Evolutionary conservation across 306 rosid species (phyloP), one percentile per base, ranked within the genome.

Genomic region (Corylus americana): DNA sequence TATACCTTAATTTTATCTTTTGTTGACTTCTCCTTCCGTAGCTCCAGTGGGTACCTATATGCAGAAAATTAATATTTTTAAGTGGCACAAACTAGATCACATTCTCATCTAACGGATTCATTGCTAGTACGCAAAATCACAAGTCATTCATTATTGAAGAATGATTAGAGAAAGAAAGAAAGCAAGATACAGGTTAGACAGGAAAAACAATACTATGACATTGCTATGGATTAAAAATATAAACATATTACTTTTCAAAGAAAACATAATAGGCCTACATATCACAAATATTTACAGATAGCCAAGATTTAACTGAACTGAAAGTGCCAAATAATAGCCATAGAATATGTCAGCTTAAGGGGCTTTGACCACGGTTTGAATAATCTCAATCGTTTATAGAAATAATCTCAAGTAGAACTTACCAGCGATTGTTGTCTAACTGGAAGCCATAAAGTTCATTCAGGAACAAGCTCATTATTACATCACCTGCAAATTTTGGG

Each of bases 381-480:
- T 58, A 67, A 64, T n/a, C 69, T 71, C 37, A 16, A 39, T 8
- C 61, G 11, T 4, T 59, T 4, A 13, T 11, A 7, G 11, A 74
- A 74, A 50, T 31, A 29, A 67, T 20, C 16, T 58, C 47, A 70
- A 76, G 16, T 58, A 55, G 45, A 66, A 80, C 91, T 85, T 80
- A 94, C 99, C 99, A 95, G 80, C 97, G 97, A 75, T 77, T 85
- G 82, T 67, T 90, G 82, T 95, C 99, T 73, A 95, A 82, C 84
- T 95, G 98, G 83, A 90, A 95, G 64, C 98, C 99, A 75, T 95
- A 95, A 79, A 95, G 93, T 87, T 95, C 98, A 69, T 93, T 87
- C 91, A 91, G 83, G 88, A 95, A 95, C 85, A 95, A 89, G 88
- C 99, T 95, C 96, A 94, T 91, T 83, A 95, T 87, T 74, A 82